Percentiles rank a stretch among this genome's conserved stretches.
These are phyloP conservation scores for Cadophora luteo-olivacea DNA, from an alignment of 2,329 filamentous ascomycete species.

Conservation along the genomic window DNA sequence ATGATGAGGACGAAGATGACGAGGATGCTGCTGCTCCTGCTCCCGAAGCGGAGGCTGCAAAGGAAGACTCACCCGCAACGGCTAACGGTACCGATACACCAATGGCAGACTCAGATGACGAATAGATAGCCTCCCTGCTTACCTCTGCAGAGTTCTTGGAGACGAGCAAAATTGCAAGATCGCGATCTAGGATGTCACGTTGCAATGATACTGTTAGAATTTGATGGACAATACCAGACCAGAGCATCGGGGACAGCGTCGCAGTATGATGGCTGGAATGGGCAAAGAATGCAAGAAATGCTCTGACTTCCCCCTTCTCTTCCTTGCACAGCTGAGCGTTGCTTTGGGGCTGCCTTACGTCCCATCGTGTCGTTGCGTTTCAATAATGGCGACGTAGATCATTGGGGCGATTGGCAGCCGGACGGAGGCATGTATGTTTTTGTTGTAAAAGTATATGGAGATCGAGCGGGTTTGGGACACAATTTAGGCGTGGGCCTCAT, in stretches of 20 bases:
- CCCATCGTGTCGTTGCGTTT: neutral
- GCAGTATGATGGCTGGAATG: slow-evolving; percentile 1
- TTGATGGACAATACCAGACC: neutral
- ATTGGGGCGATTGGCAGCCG: neutral
- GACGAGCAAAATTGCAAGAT: neutral
- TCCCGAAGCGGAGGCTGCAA: slow-evolving; percentile 10
- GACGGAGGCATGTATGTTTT: slow-evolving; percentile 9
- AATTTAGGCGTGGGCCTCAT: neutral
- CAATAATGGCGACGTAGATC: slow-evolving; percentile 6
- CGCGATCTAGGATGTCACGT: slow-evolving; percentile 7
- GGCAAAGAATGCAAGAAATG: neutral
- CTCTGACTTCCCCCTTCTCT: neutral
- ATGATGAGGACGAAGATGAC: slow-evolving; percentile 43
- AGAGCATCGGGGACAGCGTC: neutral
- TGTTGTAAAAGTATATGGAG: slow-evolving; percentile 3
- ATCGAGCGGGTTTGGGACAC: neutral
- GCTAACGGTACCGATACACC: slow-evolving; percentile 42
- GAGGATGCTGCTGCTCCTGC: slow-evolving; percentile 24
- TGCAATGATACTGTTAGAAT: neutral
- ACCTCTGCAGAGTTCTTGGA: neutral
- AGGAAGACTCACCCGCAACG: slow-evolving; percentile 39
- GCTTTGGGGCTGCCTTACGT: slow-evolving; percentile 1
- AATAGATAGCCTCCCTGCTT: slow-evolving; percentile 24
- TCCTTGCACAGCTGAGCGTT: neutral
- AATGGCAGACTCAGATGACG: slow-evolving; percentile 41